Conservation (phyloP, 2,329 filamentous ascomycete species). For the Arthrobotrys sinensis region DNA sequence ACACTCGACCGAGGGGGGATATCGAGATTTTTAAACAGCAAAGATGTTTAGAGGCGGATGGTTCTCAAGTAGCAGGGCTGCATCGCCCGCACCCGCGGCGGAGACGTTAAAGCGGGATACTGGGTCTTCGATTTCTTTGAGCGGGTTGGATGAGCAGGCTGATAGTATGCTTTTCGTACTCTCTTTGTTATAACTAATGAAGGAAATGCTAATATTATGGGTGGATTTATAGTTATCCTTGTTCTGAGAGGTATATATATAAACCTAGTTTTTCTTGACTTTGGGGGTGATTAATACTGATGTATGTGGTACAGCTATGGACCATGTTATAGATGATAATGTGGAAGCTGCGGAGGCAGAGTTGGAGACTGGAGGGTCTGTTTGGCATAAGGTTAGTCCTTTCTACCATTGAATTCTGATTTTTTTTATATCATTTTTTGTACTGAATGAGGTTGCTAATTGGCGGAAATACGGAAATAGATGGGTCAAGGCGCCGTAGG, state of each 20-base stretch:
- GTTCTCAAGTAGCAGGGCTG: constrained; percentile 41
- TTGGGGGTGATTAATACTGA: no score
- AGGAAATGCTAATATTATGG: background rate
- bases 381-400: constrained; percentile 80
- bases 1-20: no score
- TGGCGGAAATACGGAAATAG: constrained; percentile 66
- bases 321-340: constrained; percentile 88
- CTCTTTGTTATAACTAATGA: background rate
- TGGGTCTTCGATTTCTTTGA: constrained; percentile 50
- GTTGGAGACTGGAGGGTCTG: constrained; percentile 80
- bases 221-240: constrained; percentile 31
- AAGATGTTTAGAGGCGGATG: constrained; percentile 46
- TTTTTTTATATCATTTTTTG: constrained; percentile 2
- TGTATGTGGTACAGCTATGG: constrained; percentile 61
- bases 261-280: no score
- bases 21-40: background rate
- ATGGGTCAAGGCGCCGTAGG: constrained; percentile 84
- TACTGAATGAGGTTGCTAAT: background rate
- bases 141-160: constrained; percentile 56
- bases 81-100: constrained; percentile 19
- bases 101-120: constrained; percentile 2
- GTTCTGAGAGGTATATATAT: constrained; percentile 52
- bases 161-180: constrained; percentile 40
- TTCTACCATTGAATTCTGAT: no score
- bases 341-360: constrained; percentile 84